A percentile compares a stretch with the other conserved stretches of the same genome.
phyloP scores from a whole-genome alignment of 352 stramenopile genomes.

The Phytophthora pseudosyringae region DNA sequence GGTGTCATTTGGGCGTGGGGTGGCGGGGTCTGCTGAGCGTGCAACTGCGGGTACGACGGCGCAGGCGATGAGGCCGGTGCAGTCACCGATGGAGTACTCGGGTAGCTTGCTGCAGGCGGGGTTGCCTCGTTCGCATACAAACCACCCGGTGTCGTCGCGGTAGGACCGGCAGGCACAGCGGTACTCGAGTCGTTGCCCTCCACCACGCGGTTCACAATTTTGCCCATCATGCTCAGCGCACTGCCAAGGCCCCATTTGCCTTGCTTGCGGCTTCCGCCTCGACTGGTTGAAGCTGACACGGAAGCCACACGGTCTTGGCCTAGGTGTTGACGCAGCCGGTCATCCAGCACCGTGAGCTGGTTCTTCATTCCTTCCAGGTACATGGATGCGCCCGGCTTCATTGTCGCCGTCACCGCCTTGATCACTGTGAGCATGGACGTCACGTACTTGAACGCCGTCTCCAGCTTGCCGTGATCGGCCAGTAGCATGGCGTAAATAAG shows the following conservation, averaged over 20 bases:
- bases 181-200: conserved; percentile 66
- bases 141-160: conserved; percentile 23
- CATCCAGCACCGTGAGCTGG: conserved; percentile 85
- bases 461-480: conserved; percentile 83
- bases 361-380: conserved; percentile 91
- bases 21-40: conserved; percentile 33
- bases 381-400: conserved; percentile 85
- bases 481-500: conserved; percentile 89
- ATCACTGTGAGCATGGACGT: conserved; percentile 86
- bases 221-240: conserved; percentile 86
- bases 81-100: conserved; percentile 25
- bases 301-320: conserved; percentile 78
- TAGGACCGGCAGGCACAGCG: conserved; percentile 10
- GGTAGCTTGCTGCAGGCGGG: conserved; percentile 35
- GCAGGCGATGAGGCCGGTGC: conserved; percentile 18
- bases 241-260: conserved; percentile 84
- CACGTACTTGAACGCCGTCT: conserved; percentile 89
- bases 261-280: conserved; percentile 52
- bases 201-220: conserved; percentile 88
- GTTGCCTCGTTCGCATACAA: conserved; percentile 43
- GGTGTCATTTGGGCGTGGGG: conserved; percentile 27
- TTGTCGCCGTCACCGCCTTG: conserved; percentile 71
- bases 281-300: conserved; percentile 52
- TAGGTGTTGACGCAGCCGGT: conserved; percentile 85
- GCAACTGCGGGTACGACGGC: conserved; percentile 26